These are phyloP conservation scores for Cladobotryum protrusum DNA, from an alignment of 2,329 filamentous ascomycete species.

Conservation along the genomic window DNA sequence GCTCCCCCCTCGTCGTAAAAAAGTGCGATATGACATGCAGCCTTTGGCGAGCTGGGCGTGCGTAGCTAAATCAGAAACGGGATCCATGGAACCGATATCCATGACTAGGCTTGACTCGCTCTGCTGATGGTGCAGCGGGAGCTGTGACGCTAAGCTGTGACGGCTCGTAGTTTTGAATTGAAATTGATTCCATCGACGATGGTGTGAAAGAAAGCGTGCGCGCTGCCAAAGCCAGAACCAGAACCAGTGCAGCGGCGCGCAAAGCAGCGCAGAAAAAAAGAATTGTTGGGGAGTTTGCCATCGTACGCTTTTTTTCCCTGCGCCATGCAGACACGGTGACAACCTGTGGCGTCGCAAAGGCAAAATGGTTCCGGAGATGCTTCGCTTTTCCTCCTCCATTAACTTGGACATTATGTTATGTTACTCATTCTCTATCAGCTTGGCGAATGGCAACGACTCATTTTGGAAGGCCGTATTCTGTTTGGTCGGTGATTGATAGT, in stretches of 20 bases:
- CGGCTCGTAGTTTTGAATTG: slow-evolving; percentile 2
- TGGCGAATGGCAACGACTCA: too few species aligned
- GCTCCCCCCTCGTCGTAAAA: too few species aligned
- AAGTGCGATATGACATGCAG: slow-evolving; percentile 10
- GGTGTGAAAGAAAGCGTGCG: not conserved
- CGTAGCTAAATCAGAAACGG: not conserved
- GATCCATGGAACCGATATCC: not conserved
- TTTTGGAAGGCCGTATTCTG: too few species aligned
- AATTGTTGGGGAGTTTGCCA: slow-evolving; percentile 11
- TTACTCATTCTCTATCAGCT: too few species aligned
- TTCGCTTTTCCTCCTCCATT: not conserved
- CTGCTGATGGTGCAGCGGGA: slow-evolving; percentile 1
- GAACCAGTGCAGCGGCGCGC: too few species aligned
- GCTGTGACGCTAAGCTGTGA: slow-evolving; percentile 10
- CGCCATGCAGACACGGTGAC: slow-evolving; percentile 7
- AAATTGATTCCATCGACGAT: slow-evolving; percentile 1
- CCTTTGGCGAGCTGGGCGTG: slow-evolving; percentile 6
- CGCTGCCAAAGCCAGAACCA: too few species aligned
- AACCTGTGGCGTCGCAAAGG: not conserved
- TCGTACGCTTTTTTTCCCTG: slow-evolving; percentile 5
- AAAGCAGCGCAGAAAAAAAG: not conserved
- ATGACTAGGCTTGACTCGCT: slow-evolving; percentile 6
- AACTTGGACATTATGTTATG: too few species aligned
- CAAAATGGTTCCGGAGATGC: not conserved
- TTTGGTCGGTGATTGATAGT: too few species aligned